Conservation (phyloP, 352 stramenopile species). For the Globisporangium alternatum region DNA sequence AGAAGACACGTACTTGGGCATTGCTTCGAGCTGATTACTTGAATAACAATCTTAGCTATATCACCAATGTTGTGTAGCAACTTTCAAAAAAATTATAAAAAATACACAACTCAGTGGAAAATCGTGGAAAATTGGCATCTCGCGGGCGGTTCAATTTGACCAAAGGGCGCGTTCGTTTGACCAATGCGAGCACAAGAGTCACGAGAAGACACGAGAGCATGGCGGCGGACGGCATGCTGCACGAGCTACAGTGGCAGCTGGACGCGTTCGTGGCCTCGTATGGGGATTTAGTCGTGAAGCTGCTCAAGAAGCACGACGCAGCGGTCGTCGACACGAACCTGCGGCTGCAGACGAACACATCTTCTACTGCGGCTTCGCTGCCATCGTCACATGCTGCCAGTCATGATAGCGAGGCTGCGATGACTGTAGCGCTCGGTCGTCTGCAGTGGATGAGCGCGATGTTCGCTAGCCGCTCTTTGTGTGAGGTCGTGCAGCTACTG, state of each 20-base stretch:
- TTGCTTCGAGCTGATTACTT: too few relatives aligned
- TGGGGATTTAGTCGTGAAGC: slow-evolving; percentile 6
- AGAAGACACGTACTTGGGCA: too few relatives aligned
- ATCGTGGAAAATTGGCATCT: too few relatives aligned
- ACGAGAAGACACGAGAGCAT: neutral
- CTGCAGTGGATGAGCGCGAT: slow-evolving; percentile 29
- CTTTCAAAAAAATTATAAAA: too few relatives aligned
- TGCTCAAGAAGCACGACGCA: neutral
- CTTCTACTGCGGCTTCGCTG: neutral
- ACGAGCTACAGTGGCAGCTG: slow-evolving; percentile 56
- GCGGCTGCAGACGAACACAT: neutral
- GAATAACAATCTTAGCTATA: too few relatives aligned
- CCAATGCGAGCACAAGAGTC: neutral
- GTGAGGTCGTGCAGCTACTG: slow-evolving; percentile 12
- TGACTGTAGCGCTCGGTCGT: slow-evolving; percentile 15
- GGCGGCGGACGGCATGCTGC: slow-evolving; percentile 20
- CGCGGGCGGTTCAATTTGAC: too few relatives aligned
- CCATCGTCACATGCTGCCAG: neutral
- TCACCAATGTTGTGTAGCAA: too few relatives aligned
- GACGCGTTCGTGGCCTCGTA: slow-evolving; percentile 57
- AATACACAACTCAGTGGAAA: too few relatives aligned
- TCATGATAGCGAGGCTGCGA: neutral
- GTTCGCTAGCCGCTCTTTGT: slow-evolving; percentile 6
- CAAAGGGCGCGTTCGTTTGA: neutral
- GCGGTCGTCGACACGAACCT: slow-evolving; percentile 10